Evolutionary conservation across 345 rosid species (phyloP).

Genomic region (Arabis hirsuta): DNA sequence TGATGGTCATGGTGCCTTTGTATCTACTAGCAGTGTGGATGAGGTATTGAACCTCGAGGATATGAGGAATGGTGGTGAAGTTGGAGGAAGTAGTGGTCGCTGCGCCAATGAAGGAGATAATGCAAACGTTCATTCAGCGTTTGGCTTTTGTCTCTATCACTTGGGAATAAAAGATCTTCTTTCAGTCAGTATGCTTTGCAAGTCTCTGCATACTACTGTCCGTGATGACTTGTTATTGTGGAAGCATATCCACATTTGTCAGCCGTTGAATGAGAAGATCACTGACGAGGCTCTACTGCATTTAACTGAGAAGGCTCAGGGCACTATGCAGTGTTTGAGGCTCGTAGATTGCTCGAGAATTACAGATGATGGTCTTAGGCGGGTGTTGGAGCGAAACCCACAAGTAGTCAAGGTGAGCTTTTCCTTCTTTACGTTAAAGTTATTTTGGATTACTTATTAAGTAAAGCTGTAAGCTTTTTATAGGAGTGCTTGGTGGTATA

Average conservation of each 20-base stretch:
- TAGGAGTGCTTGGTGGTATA: background rate
- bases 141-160: conserved; percentile 62
- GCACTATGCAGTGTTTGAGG: conserved; percentile 77
- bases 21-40: conserved; percentile 46
- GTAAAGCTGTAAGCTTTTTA: background rate
- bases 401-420: conserved; percentile 67
- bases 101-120: conserved; percentile 41
- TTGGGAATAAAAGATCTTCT: conserved; percentile 81
- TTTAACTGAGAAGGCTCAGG: conserved; percentile 72
- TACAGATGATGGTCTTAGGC: conserved; percentile 69
- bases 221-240: conserved; percentile 71
- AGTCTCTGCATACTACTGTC: conserved; percentile 55
- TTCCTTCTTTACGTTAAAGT: conserved; percentile 1
- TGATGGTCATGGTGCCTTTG: conserved; percentile 35
- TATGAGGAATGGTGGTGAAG: conserved; percentile 33
- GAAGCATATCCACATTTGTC: conserved; percentile 76
- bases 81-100: conserved; percentile 35
- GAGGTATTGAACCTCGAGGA: conserved; percentile 44
- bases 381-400: conserved; percentile 65
- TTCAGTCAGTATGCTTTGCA: conserved; percentile 67
- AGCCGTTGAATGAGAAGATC: conserved; percentile 83
- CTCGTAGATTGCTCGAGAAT: conserved; percentile 77
- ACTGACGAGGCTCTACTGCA: conserved; percentile 81
- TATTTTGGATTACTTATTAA: background rate
- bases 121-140: conserved; percentile 60